Base-by-base conservation (phyloP, 306 rosid species). In the Cercis canadensis region DNA sequence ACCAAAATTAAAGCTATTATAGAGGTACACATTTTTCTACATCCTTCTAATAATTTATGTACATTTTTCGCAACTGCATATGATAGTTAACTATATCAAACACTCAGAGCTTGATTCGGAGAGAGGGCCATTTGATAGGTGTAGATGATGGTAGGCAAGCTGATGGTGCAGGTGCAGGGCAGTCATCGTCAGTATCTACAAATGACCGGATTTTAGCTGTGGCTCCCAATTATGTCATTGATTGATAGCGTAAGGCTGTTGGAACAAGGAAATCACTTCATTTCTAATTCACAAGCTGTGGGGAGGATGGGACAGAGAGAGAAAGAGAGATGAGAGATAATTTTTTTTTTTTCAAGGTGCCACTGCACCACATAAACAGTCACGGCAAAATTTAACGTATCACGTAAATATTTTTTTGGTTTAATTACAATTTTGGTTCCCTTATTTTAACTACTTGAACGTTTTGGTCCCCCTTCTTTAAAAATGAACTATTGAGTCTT, bases 111-210 rank as follows among this genome's bases (percentile, higher is more conserved):
- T 86, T 91, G 80, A 79, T 91, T 56, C 82, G 85, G 79, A 86
- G 90, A 77, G 96, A 94, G 80, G 99, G 99, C 17, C 83, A 86
- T 81, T 78, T 94, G 84, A 85, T 94, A 81, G 99, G 91, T 73
- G 69, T 94, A 16, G 90, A 94, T 72, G 97, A 89, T 13, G 96
- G 90, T 17, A 57, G 88, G 57, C 83, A 83, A 80, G 87, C 80
- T 7, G 92, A 77, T 4, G 90, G 69, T 24, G 86, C 65, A 36
- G 89, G 74, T 39, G 82, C 45, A 12, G 89, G 69, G 36, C 92
- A 74, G 36, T 51, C 80, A 4, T 15, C 73, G 32, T 53, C 85
- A 3, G 36, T 72, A 49, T 81, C 90, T 14, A 88, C 93, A 80
- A 87, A 88, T 59, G 87, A 91, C 61, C 88, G 97, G 75, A 84